Percentiles rank a stretch among this genome's conserved stretches.
These are phyloP conservation scores for Veloporphyrellus conicus DNA, from an alignment of 1,284 basidiomycete genomes.

Conservation along the genomic window DNA sequence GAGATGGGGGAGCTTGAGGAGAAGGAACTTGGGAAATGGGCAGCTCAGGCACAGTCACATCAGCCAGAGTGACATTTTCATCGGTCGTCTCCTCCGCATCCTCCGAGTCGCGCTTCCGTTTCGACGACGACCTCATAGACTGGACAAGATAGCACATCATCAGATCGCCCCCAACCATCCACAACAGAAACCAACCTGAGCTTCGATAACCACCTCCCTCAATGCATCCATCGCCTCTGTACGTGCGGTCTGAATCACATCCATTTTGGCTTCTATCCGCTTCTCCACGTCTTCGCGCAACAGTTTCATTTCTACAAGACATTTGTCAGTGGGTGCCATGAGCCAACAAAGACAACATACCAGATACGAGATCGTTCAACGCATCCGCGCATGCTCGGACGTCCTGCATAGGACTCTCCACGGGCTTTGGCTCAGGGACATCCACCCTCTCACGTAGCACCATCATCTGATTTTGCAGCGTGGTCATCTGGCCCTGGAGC, in stretches of 20 bases:
- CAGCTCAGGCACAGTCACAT: neutral
- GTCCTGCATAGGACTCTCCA: slow-evolving; percentile 21
- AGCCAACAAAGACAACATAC: slow-evolving; percentile 19
- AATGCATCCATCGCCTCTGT: slow-evolving; percentile 28
- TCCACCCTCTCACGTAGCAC: slow-evolving; percentile 34
- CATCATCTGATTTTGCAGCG: slow-evolving; percentile 34
- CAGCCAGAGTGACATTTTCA: slow-evolving; percentile 1
- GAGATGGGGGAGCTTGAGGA: neutral
- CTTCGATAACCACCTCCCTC: slow-evolving; percentile 16
- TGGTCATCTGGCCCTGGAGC: slow-evolving; percentile 32
- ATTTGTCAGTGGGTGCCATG: slow-evolving; percentile 8
- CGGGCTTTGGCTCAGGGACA: slow-evolving; percentile 8
- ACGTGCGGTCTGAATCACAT: slow-evolving; percentile 27
- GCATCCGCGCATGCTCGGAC: slow-evolving; percentile 28
- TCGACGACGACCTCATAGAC: slow-evolving; percentile 17
- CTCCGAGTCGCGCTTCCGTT: slow-evolving; percentile 25
- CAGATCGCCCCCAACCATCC: slow-evolving; percentile 1
- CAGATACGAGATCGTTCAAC: slow-evolving; percentile 29
- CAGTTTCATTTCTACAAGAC: slow-evolving; percentile 30
- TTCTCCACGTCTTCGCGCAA: slow-evolving; percentile 33
- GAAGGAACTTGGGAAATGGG: neutral
- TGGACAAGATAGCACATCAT: slow-evolving; percentile 7
- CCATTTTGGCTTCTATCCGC: slow-evolving; percentile 33
- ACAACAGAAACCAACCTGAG: slow-evolving; percentile 18
- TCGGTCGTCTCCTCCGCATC: slow-evolving; percentile 6